phyloP scores from a whole-genome alignment of 148 eudicot genomes.

The Persicaria maculosa region DNA sequence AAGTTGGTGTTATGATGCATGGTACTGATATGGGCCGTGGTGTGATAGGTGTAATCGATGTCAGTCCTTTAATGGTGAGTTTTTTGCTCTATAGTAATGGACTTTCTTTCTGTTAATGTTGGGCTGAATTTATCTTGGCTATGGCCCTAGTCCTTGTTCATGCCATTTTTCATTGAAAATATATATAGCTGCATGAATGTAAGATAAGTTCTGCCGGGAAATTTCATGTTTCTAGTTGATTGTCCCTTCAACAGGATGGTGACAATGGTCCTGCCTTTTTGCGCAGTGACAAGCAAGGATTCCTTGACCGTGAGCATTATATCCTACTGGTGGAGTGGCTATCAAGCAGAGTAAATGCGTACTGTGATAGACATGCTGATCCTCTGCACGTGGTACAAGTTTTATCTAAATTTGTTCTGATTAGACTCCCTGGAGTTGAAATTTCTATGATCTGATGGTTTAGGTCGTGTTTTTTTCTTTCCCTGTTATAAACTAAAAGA shows the following conservation, averaged over 20 bases:
- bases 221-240: background rate
- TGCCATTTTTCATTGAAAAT: background rate
- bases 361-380: conserved; percentile 51
- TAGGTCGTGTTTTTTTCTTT: background rate
- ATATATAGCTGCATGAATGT: too few species aligned
- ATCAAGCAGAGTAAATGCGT: conserved; percentile 39
- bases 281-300: conserved; percentile 69
- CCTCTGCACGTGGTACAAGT: conserved; percentile 39
- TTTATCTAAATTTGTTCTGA: background rate
- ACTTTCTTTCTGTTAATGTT: background rate
- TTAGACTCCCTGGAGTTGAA: background rate
- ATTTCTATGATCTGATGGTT: background rate
- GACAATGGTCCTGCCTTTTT: conserved; percentile 55
- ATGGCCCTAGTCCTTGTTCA: background rate
- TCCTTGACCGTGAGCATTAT: conserved; percentile 67
- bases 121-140: background rate
- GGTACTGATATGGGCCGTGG: conserved; percentile 74
- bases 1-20: conserved; percentile 77
- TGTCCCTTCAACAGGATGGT: conserved; percentile 36
- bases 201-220: background rate
- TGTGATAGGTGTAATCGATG: conserved; percentile 67
- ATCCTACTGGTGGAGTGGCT: conserved; percentile 71
- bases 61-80: conserved; percentile 54
- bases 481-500: background rate
- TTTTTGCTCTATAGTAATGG: background rate